Percentiles rank a stretch among this genome's conserved stretches.
These are phyloP conservation scores for Myxozyma monticola DNA, from an alignment of 805 yeast species.

Conservation along the genomic window DNA sequence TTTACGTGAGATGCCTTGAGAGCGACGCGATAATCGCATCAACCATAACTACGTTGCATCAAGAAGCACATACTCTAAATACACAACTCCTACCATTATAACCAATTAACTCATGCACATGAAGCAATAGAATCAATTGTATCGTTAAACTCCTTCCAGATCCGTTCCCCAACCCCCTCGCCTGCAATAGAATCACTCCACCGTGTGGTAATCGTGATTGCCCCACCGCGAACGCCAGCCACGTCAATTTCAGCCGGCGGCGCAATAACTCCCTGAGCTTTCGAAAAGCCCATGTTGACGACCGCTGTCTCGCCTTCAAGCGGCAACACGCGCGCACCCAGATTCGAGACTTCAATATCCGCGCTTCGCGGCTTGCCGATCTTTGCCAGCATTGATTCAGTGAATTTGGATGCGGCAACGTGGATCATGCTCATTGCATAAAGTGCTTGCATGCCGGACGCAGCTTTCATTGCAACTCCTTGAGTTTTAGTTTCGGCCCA, in stretches of 20 bases:
- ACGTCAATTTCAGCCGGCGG: neutral
- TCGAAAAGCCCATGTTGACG: neutral
- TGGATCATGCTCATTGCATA: neutral
- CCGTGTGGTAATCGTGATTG: neutral
- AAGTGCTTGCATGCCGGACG: neutral
- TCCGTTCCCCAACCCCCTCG: neutral
- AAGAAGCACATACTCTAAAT: too few relatives aligned
- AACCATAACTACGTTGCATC: too few relatives aligned
- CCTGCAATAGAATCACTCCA: neutral
- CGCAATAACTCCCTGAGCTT: neutral
- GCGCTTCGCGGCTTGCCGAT: neutral
- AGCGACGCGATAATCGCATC: too few relatives aligned
- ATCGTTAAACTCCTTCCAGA: neutral
- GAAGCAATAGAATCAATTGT: too few relatives aligned
- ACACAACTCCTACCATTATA: too few relatives aligned
- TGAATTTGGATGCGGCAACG: neutral
- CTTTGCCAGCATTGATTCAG: neutral
- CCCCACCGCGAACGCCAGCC: neutral
- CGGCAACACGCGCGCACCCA: neutral
- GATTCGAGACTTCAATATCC: neutral
- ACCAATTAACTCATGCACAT: too few relatives aligned
- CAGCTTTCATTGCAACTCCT: neutral
- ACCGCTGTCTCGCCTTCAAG: neutral
- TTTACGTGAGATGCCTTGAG: too few relatives aligned
- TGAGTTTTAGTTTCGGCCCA: neutral